A percentile compares a stretch with the other conserved stretches of the same genome.
Conservation (phyloP, 139 green algal species). For the Haematococcus sp. region DNA sequence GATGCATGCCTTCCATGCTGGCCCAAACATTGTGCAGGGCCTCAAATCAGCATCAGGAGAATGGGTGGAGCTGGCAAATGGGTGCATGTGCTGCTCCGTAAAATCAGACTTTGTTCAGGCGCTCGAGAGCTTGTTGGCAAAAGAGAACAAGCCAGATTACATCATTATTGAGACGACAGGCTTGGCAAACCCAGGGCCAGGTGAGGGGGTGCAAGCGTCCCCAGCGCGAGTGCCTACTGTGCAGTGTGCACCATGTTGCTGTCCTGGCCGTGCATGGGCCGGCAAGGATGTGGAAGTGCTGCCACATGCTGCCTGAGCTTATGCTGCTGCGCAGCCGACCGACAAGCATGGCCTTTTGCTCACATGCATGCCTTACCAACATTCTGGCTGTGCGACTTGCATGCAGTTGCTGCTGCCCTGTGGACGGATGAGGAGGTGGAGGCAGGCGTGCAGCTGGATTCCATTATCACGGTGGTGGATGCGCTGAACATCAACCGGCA, state of each 20-base stretch:
- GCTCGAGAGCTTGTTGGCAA: constrained; percentile 31
- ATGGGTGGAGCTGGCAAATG: constrained; percentile 96
- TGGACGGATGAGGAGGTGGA: constrained; percentile 89
- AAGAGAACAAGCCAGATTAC: constrained; percentile 57
- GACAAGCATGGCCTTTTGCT: too few relatives aligned
- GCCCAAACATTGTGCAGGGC: background rate
- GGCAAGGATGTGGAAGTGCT: too few relatives aligned
- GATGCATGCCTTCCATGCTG: too few relatives aligned
- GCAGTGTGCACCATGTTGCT: too few relatives aligned
- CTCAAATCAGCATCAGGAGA: constrained; percentile 36
- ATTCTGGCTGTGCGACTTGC: background rate
- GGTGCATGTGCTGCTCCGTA: constrained; percentile 96
- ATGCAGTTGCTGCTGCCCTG: constrained; percentile 66
- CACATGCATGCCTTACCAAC: background rate
- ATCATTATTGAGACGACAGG: constrained; percentile 92
- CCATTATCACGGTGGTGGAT: constrained; percentile 88
- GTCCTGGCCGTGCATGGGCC: too few relatives aligned
- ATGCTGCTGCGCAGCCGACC: too few relatives aligned
- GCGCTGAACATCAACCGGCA: constrained; percentile 66
- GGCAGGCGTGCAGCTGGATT: constrained; percentile 68
- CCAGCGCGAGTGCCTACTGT: too few relatives aligned
- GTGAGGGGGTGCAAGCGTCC: too few relatives aligned
- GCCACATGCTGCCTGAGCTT: background rate
- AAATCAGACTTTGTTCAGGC: constrained; percentile 88
- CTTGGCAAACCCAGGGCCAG: constrained; percentile 83